A percentile compares a stretch with the other conserved stretches of the same genome.
Conservation (phyloP, 2,329 filamentous ascomycete species). For the Rugonectria rugulosa region DNA sequence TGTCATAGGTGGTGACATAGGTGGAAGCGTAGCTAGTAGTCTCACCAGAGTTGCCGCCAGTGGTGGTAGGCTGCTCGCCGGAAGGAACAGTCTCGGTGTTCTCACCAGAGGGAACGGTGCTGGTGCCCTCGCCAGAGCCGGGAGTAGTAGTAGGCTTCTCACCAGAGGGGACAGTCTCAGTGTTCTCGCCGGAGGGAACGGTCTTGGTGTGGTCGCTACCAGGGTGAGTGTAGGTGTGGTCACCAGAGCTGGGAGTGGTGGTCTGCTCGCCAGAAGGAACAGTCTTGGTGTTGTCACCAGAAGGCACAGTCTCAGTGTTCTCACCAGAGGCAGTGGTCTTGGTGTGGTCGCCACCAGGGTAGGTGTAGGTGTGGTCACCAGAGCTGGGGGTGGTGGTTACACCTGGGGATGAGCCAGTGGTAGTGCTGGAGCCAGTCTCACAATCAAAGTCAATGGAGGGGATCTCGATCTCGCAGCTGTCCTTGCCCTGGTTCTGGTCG, state of each 20-base stretch:
- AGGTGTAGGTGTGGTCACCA: constrained; percentile 6
- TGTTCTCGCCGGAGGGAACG: constrained; percentile 13
- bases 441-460: constrained; percentile 82
- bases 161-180: no score
- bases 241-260: constrained; percentile 15
- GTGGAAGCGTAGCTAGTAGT: constrained; percentile 25
- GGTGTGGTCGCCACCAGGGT: constrained; percentile 17
- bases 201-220: constrained; percentile 22
- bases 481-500: constrained; percentile 62
- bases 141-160: constrained; percentile 16
- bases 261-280: constrained; percentile 26
- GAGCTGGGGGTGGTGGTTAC: not conserved
- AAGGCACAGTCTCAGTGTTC: constrained; percentile 29
- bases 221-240: constrained; percentile 10
- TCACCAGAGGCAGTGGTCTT: constrained; percentile 23
- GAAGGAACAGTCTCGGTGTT: constrained; percentile 17
- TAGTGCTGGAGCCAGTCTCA: constrained; percentile 40
- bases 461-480: constrained; percentile 74
- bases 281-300: constrained; percentile 39
- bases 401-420: constrained; percentile 28
- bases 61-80: constrained; percentile 20
- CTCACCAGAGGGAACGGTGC: constrained; percentile 16
- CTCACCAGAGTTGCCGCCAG: constrained; percentile 12
- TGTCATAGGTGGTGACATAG: constrained; percentile 49
- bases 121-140: not conserved